phyloP scores from a whole-genome alignment of 176 grass and related monocot species.

The Rhynchospora pubera region DNA sequence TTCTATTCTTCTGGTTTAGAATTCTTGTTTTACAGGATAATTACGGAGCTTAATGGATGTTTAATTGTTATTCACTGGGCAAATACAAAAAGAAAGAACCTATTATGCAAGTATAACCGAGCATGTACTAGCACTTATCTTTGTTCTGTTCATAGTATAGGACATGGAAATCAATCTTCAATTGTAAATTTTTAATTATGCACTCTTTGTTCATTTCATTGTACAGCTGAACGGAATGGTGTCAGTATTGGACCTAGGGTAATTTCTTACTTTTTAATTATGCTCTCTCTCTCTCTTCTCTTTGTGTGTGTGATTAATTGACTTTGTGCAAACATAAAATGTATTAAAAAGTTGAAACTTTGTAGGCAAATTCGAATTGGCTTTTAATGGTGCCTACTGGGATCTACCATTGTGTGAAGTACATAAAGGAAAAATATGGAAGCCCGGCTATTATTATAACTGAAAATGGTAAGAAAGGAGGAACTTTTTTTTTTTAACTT shows the following conservation, averaged over 20 bases:
- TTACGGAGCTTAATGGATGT: not conserved
- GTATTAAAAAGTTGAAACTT: not conserved
- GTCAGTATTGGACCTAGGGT: slow-evolving; percentile 18
- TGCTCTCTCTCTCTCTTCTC: not conserved
- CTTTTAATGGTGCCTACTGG: slow-evolving; percentile 19
- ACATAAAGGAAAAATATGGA: slow-evolving; percentile 25
- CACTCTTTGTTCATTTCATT: slow-evolving; percentile 11
- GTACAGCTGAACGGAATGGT: slow-evolving; percentile 17
- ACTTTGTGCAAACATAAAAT: not conserved
- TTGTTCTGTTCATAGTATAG: not conserved
- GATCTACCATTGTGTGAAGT: slow-evolving; percentile 21
- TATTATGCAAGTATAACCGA: not conserved
- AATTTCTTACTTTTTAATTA: slow-evolving; percentile 1
- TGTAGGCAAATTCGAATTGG: slow-evolving; percentile 21
- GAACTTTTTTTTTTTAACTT: not conserved
- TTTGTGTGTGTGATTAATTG: not conserved
- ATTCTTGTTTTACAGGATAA: not conserved
- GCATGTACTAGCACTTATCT: not conserved
- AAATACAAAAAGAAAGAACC: not conserved
- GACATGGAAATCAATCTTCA: not conserved
- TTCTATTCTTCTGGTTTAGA: not conserved
- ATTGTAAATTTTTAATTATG: not conserved
- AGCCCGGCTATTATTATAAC: slow-evolving; percentile 21
- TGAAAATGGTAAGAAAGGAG: slow-evolving; percentile 31
- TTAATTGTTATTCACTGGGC: not conserved